Percentiles rank a stretch among this genome's conserved stretches.
Evolutionary conservation across 495 filamentous ascomycete genomes (phyloP).

Genomic region (Annulohypoxylon nitens): DNA sequence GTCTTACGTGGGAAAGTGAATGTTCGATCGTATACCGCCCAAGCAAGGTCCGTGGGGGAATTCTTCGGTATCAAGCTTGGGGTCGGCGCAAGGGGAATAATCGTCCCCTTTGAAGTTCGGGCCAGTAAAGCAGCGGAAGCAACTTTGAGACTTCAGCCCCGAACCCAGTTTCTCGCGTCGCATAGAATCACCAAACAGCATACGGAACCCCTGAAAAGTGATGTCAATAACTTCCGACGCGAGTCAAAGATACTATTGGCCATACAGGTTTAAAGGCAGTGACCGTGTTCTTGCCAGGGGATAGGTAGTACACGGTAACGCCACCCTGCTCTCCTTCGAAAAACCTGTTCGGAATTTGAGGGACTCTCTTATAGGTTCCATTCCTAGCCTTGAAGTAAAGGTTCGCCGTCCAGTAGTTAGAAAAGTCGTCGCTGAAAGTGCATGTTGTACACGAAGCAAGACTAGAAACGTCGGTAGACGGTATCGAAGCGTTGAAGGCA

Average conservation of each 20-base stretch:
- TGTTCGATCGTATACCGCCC: constrained; percentile 59
- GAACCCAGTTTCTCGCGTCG: constrained; percentile 46
- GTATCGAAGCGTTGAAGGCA: constrained; percentile 56
- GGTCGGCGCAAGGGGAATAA: constrained; percentile 51
- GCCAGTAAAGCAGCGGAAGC: constrained; percentile 60
- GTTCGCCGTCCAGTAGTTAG: constrained; percentile 63
- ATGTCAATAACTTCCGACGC: neutral
- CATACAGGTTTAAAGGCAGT: constrained; percentile 62
- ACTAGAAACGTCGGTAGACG: constrained; percentile 50
- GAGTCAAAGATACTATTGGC: neutral
- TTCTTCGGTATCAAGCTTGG: constrained; percentile 50
- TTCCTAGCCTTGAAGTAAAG: constrained; percentile 59
- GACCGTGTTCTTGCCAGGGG: constrained; percentile 54
- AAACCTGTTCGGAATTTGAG: constrained; percentile 57
- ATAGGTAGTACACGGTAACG: constrained; percentile 62
- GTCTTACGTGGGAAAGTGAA: constrained; percentile 59
- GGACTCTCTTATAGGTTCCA: constrained; percentile 59
- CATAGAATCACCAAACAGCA: constrained; percentile 54
- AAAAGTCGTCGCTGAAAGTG: constrained; percentile 55
- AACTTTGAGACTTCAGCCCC: constrained; percentile 53
- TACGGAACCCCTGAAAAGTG: constrained; percentile 50
- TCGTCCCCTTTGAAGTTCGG: constrained; percentile 58
- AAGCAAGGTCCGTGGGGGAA: constrained; percentile 52
- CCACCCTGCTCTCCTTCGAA: constrained; percentile 55
- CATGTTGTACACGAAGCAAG: constrained; percentile 54